Base-by-base conservation (phyloP, 192 early-diverging fungal genomes). In the Backusella luteola region DNA sequence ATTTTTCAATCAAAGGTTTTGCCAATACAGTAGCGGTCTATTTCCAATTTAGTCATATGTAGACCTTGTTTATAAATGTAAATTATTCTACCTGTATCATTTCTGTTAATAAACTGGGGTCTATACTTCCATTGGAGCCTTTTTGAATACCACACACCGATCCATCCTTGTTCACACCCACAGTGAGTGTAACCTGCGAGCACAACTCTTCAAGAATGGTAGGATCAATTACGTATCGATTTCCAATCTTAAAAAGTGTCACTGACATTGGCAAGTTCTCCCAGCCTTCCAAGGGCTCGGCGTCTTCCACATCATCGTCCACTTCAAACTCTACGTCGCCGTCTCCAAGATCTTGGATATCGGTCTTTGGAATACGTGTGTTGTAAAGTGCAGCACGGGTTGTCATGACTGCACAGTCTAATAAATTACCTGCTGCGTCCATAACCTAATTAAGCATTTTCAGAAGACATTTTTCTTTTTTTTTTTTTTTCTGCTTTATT, bases 91-190 rank as follows among this genome's bases (percentile, higher is more conserved):
- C 89, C 86, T 91, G 88, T n/a, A 96, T 83, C 94, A 95, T 95
- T 73, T 95, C 93, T 15, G 86, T 84, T 66, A 95, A 69, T 67
- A 94, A 63, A 85, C 89, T 90, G 32, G 94, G 93, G 52, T 95
- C 93, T 44, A 97, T 85, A 6, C 91, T 86, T 23, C 94, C 94
- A 19, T 83, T 74, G 6, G 87, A 92, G 44, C 89, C 85, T 77
- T 98, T 99, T 75, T 98, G 96, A 42, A 96, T 81, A 9, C 91
- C 93, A 80, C 96, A 97, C 3, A 98, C 85, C 29, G 93, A 86
- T 34, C 94, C 94, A 19, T 86, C 79, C 35, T 87, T 88, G 77
- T 96, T 96, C 41, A 98, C 93, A 6, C 91, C 88, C 9, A 98
- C 92, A 4, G 90, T 87, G 6, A 99, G 76, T 73, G 88, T 89